These are phyloP conservation scores for Closterium sp. DNA, from an alignment of 139 green algal species.

Conservation along the genomic window DNA sequence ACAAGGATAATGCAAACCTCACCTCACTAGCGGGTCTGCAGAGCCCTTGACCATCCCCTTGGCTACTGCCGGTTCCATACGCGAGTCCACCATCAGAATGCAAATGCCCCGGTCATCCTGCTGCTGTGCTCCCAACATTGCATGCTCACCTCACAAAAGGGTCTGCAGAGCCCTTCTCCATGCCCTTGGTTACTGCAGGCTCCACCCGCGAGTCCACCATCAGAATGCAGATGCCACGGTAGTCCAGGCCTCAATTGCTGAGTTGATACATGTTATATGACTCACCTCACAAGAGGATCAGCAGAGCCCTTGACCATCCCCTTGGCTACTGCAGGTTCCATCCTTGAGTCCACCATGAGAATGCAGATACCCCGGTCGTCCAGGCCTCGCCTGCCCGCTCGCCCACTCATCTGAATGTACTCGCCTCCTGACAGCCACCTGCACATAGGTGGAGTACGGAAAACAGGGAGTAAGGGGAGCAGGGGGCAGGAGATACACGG, in stretches of 20 bases:
- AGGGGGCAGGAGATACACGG: no score
- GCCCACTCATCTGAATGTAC: slow-evolving; percentile 92
- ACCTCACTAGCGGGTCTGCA: not conserved
- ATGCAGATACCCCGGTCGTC: slow-evolving; percentile 76
- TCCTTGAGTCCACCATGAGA: slow-evolving; percentile 79
- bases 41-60: no score
- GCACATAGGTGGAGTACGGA: not conserved
- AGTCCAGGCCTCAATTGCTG: slow-evolving; percentile 61
- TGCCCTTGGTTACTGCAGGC: slow-evolving; percentile 68
- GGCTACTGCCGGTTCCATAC: no score
- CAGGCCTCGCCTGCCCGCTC: slow-evolving; percentile 68
- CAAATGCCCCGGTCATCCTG: not conserved
- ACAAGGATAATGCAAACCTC: no score
- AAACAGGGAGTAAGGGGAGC: no score
- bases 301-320: slow-evolving; percentile 79
- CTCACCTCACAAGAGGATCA: slow-evolving; percentile 64
- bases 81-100: slow-evolving; percentile 40
- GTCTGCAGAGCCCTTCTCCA: slow-evolving; percentile 78
- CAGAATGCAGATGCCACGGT: slow-evolving; percentile 61
- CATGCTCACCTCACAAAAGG: slow-evolving; percentile 53
- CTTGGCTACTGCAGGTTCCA: slow-evolving; percentile 74
- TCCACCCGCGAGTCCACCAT: slow-evolving; percentile 60
- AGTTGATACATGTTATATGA: no score
- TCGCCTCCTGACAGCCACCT: slow-evolving; percentile 58
- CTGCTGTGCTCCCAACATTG: not conserved